Conservation (phyloP, 208 protist species). For the Crithidia bombi region DNA sequence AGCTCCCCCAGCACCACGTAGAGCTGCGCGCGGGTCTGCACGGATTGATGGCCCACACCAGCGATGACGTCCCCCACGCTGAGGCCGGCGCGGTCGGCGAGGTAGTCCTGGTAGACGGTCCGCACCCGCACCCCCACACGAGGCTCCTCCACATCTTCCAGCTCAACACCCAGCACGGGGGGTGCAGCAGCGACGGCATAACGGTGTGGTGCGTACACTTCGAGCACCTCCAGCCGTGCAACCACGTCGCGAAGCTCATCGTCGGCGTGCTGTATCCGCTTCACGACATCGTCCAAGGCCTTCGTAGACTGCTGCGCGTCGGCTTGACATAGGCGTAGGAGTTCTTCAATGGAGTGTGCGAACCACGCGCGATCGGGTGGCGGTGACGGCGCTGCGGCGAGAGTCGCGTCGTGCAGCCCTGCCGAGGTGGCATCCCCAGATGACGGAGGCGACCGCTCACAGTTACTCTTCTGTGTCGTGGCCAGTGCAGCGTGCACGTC, state of each 20-base stretch:
- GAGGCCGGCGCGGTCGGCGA: conserved; percentile 51
- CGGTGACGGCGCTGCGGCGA: neutral
- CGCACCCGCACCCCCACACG: conserved; percentile 45
- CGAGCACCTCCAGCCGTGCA: conserved; percentile 56
- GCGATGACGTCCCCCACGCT: conserved; percentile 56
- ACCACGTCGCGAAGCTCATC: conserved; percentile 30
- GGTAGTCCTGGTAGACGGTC: conserved; percentile 54
- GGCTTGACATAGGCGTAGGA: neutral
- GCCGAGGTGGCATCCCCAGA: neutral
- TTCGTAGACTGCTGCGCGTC: neutral
- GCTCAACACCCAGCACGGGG: conserved; percentile 62
- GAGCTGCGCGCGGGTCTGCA: conserved; percentile 56
- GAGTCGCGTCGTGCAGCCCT: neutral
- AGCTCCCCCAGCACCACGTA: conserved; percentile 58
- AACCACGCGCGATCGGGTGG: neutral
- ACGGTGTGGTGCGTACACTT: conserved; percentile 70
- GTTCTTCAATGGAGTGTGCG: neutral
- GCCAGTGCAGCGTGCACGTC: conserved; percentile 20
- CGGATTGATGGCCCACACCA: conserved; percentile 42
- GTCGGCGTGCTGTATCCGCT: neutral
- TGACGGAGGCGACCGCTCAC: neutral
- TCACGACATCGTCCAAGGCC: neutral
- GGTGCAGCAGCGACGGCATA: conserved; percentile 51
- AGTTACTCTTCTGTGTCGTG: neutral
- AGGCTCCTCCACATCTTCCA: conserved; percentile 40